Evolutionary conservation across 768 basidiomycete genomes (phyloP).

Genomic region (Collybia mongolica): DNA sequence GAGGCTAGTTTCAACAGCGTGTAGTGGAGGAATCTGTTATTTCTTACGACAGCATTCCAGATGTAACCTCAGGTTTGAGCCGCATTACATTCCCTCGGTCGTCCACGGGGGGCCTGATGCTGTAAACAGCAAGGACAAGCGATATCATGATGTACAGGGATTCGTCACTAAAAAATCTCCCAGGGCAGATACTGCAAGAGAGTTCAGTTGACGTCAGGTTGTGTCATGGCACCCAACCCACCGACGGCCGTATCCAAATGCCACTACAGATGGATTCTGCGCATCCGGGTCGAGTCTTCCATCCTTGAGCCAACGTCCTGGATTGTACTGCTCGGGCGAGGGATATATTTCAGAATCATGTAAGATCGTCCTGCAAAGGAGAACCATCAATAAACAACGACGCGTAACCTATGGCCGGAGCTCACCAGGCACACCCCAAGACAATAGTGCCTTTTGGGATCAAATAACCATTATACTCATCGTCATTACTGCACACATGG

Average conservation of each 20-base stretch:
- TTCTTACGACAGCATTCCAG: constrained; percentile 1
- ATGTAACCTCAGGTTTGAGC: background rate
- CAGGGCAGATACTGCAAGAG: background rate
- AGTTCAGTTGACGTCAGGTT: background rate
- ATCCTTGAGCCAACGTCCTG: constrained; percentile 7
- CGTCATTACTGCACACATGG: background rate
- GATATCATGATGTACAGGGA: background rate
- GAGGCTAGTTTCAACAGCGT: background rate
- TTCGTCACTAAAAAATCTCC: background rate
- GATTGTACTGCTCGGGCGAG: constrained; percentile 1
- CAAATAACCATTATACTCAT: constrained; percentile 4
- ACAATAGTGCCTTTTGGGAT: constrained; percentile 8
- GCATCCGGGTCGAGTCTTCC: constrained; percentile 2
- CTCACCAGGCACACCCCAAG: constrained; percentile 1
- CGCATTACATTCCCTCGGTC: background rate
- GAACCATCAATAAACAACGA: too few relatives aligned
- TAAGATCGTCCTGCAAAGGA: background rate
- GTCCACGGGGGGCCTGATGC: background rate
- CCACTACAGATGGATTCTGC: constrained; percentile 1
- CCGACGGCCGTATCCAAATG: constrained; percentile 7
- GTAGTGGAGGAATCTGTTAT: background rate
- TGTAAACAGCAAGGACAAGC: background rate
- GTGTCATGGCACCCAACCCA: background rate
- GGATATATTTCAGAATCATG: constrained; percentile 1
- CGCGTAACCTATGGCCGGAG: background rate